A percentile compares a stretch with the other conserved stretches of the same genome.
Conservation (phyloP, 345 rosid species). For the Euphorbia peplus region DNA sequence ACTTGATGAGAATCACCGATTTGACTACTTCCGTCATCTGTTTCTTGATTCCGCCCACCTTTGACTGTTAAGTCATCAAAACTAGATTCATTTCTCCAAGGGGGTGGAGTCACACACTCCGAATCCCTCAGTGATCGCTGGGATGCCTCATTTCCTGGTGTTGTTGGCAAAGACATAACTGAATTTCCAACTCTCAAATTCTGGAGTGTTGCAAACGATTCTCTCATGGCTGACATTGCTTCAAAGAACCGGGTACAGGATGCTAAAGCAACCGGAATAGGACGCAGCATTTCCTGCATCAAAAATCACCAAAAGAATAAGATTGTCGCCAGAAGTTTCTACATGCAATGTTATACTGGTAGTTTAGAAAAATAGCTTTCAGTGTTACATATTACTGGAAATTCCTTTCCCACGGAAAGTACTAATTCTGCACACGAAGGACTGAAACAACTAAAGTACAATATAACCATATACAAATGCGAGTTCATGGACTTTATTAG, state of each 20-base stretch:
- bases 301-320: background rate
- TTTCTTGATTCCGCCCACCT: conserved; percentile 42
- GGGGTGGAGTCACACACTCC: conserved; percentile 64
- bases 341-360: background rate
- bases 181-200: conserved; percentile 72
- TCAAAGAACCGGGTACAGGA: conserved; percentile 96
- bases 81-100: conserved; percentile 63
- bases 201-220: conserved; percentile 88
- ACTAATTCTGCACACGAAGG: background rate
- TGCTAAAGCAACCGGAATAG: conserved; percentile 96
- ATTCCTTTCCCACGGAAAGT: background rate
- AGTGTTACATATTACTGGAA: background rate
- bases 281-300: conserved; percentile 93
- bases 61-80: conserved; percentile 58
- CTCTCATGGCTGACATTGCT: conserved; percentile 99
- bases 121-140: conserved; percentile 42
- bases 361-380: background rate
- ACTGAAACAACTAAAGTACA: background rate
- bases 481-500: background rate
- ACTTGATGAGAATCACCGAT: conserved; percentile 32
- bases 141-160: conserved; percentile 45
- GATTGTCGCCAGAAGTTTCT: too few relatives aligned
- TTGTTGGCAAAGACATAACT: conserved; percentile 50
- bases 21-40: conserved; percentile 42
- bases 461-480: background rate